Evolutionary conservation across 345 rosid species (phyloP).

Genomic region (Euphorbia lathyris): DNA sequence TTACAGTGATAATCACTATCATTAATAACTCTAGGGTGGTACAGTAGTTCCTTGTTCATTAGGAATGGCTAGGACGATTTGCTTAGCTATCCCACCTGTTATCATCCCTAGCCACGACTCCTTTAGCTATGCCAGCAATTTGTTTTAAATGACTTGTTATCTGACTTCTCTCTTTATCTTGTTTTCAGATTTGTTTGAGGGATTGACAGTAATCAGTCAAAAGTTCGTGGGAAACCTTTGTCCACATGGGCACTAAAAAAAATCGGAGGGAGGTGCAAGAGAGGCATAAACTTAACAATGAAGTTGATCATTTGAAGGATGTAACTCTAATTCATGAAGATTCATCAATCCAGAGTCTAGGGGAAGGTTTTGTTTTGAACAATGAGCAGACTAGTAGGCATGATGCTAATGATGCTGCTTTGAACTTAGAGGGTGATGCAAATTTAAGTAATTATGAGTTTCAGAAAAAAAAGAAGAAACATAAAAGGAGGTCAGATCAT

Average conservation of each 20-base stretch:
- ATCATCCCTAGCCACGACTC: neutral
- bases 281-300: too few relatives aligned
- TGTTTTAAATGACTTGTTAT: conserved; percentile 1
- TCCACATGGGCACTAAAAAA: neutral
- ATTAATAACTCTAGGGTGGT: too few relatives aligned
- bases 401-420: too few relatives aligned
- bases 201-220: conserved; percentile 2
- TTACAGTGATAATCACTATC: neutral
- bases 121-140: neutral
- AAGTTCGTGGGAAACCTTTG: neutral
- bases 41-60: neutral
- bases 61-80: neutral
- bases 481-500: too few relatives aligned
- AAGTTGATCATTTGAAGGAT: too few relatives aligned
- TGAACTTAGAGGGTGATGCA: too few relatives aligned
- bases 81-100: neutral
- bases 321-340: too few relatives aligned
- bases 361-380: too few relatives aligned
- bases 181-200: conserved; percentile 7
- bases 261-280: conserved; percentile 17
- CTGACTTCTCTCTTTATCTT: conserved; percentile 8
- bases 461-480: too few relatives aligned
- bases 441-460: too few relatives aligned
- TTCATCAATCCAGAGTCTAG: too few relatives aligned
- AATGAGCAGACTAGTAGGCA: too few relatives aligned